These are phyloP conservation scores for Leersia perrieri DNA, from an alignment of 176 grass and related monocot species.

Conservation along the genomic window DNA sequence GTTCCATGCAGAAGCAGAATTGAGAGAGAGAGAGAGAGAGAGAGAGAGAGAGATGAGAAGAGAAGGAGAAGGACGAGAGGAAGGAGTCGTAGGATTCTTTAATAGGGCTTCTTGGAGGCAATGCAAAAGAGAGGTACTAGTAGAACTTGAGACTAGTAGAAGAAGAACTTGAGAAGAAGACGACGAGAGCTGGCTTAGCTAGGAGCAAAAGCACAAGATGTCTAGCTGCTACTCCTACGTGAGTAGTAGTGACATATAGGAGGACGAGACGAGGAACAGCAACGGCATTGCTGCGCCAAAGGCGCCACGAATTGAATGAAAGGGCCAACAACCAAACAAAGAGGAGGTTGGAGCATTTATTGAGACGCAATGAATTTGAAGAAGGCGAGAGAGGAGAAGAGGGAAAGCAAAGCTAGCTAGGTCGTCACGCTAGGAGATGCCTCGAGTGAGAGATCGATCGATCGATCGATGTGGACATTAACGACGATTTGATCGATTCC, in stretches of 20 bases:
- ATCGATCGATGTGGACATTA: conserved; percentile 25
- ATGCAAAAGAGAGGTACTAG: background rate
- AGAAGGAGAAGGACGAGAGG: background rate
- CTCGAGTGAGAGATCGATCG: conserved; percentile 28
- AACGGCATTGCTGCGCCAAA: background rate
- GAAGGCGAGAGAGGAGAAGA: background rate
- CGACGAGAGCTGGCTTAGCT: background rate
- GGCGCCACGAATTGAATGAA: conserved; percentile 56
- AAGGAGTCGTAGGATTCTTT: conserved; percentile 26
- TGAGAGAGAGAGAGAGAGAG: background rate
- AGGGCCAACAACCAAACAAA: conserved; percentile 53
- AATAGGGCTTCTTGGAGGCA: conserved; percentile 21
- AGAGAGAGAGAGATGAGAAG: background rate
- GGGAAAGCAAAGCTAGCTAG: too few relatives aligned
- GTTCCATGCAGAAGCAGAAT: background rate
- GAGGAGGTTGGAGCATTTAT: conserved; percentile 63
- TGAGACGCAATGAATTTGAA: conserved; percentile 46
- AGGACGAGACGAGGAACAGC: background rate
- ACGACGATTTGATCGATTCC: conserved; percentile 31
- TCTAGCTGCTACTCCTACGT: background rate
- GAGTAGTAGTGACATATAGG: conserved; percentile 23
- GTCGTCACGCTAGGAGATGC: conserved; percentile 26
- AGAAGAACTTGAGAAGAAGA: background rate
- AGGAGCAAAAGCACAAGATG: background rate
- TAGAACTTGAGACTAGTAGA: too few relatives aligned